Percentiles rank a stretch among this genome's conserved stretches.
These are phyloP conservation scores for Xylona heveae DNA, from an alignment of 495 filamentous ascomycete genomes.

Conservation along the genomic window DNA sequence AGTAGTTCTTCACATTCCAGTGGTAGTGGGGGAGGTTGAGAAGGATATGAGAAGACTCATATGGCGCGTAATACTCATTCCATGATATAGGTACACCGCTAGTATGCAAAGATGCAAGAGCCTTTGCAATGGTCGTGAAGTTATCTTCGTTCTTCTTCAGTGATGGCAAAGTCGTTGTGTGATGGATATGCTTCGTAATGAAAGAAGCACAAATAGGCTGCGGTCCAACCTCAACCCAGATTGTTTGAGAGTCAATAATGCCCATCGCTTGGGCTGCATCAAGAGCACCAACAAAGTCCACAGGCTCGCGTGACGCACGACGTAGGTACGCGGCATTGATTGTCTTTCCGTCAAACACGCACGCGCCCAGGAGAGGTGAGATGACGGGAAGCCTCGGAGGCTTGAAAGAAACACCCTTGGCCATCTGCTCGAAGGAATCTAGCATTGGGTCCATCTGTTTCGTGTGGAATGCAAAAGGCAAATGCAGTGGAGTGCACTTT, in stretches of 20 bases:
- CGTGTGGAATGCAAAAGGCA: conserved; percentile 34
- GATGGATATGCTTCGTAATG: background rate
- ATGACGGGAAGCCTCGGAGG: conserved; percentile 12
- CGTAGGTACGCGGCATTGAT: conserved; percentile 15
- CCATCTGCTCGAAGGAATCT: conserved; percentile 19
- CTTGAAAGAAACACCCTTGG: conserved; percentile 17
- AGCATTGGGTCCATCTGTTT: conserved; percentile 29
- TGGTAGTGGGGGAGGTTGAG: too few species aligned
- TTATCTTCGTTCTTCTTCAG: background rate
- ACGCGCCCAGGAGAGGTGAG: conserved; percentile 12
- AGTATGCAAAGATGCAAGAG: too few species aligned
- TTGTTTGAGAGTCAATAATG: too few species aligned
- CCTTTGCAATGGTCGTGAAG: too few species aligned
- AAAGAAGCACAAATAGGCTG: too few species aligned
- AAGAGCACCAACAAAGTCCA: conserved; percentile 15
- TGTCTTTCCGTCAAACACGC: conserved; percentile 8
- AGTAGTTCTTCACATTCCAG: too few species aligned
- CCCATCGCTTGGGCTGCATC: conserved; percentile 7
- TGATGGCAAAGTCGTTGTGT: too few species aligned
- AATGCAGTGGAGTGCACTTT: conserved; percentile 18
- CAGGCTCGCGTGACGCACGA: conserved; percentile 12
- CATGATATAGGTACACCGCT: too few species aligned
- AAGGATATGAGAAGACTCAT: too few species aligned
- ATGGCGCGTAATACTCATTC: too few species aligned
- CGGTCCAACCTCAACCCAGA: too few species aligned